Conservation (phyloP, 169 alveolate genomes). For the Plasmodium inui region DNA sequence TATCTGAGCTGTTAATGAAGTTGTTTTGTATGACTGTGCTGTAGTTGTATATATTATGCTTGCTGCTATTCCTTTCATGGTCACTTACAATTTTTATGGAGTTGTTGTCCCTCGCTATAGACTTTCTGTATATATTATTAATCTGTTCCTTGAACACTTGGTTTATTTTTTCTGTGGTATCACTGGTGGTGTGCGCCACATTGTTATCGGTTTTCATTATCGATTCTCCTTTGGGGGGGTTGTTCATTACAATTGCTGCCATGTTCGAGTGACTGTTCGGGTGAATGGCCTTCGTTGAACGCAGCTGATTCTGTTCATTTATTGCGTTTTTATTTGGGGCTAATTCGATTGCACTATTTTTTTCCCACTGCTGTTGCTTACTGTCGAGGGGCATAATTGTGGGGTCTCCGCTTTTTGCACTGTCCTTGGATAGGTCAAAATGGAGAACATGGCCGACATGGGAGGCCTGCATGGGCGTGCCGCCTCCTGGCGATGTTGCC, state of each 20-base stretch:
- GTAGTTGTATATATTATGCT: conserved; percentile 16
- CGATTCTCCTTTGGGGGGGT: not conserved
- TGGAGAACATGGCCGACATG: not conserved
- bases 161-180: not conserved
- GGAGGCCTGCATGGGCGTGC: not conserved
- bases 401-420: not conserved
- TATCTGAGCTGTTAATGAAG: conserved; percentile 25
- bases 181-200: not conserved
- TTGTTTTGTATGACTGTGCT: conserved; percentile 27
- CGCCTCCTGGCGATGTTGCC: not conserved
- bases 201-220: not conserved
- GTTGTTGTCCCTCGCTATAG: not conserved
- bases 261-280: not conserved
- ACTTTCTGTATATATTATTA: not conserved
- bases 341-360: not conserved
- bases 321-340: not conserved
- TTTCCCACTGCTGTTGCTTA: not conserved
- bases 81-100: conserved; percentile 2
- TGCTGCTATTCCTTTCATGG: not conserved
- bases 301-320: not conserved
- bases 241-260: not conserved
- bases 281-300: not conserved
- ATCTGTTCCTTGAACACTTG: not conserved
- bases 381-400: not conserved
- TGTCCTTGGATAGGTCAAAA: not conserved